Conservation (phyloP, 768 basidiomycete genomes). For the Tricholoma flavovirens region DNA sequence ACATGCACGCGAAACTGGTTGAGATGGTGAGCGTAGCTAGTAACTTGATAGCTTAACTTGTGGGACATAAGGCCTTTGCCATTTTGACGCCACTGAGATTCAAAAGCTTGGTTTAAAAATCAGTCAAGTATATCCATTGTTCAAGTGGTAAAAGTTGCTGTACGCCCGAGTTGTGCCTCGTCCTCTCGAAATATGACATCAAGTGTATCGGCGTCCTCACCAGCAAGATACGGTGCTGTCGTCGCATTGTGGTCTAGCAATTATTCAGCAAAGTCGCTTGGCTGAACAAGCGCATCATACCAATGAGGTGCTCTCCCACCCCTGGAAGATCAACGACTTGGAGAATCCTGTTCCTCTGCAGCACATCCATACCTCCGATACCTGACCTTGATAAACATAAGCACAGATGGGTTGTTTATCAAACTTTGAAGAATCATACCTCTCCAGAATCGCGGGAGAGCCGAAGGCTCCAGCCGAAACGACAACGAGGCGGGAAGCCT, state of each 20-base stretch:
- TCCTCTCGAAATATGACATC: constrained; percentile 40
- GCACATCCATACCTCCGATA: too few species aligned
- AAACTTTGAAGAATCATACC: too few species aligned
- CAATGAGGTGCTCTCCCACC: too few species aligned
- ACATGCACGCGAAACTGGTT: not conserved
- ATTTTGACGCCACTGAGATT: constrained; percentile 8
- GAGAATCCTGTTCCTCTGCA: too few species aligned
- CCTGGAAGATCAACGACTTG: too few species aligned
- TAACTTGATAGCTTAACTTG: constrained; percentile 36
- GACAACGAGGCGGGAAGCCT: too few species aligned
- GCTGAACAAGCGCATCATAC: constrained; percentile 11
- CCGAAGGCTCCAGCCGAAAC: too few species aligned
- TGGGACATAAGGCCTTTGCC: constrained; percentile 36
- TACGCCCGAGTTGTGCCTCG: constrained; percentile 35
- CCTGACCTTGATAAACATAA: too few species aligned
- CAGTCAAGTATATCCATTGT: not conserved
- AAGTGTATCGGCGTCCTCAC: constrained; percentile 42
- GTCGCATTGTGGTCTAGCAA: constrained; percentile 34
- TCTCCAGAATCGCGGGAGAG: too few species aligned
- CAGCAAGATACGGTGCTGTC: constrained; percentile 36
- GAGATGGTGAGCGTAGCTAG: not conserved
- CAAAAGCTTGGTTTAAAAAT: constrained; percentile 9
- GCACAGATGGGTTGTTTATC: too few species aligned
- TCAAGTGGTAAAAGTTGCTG: constrained; percentile 9
- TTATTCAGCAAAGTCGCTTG: not conserved